Base-by-base conservation (phyloP, 2,329 filamentous ascomycete genomes). In the Grosmannia huntii region DNA sequence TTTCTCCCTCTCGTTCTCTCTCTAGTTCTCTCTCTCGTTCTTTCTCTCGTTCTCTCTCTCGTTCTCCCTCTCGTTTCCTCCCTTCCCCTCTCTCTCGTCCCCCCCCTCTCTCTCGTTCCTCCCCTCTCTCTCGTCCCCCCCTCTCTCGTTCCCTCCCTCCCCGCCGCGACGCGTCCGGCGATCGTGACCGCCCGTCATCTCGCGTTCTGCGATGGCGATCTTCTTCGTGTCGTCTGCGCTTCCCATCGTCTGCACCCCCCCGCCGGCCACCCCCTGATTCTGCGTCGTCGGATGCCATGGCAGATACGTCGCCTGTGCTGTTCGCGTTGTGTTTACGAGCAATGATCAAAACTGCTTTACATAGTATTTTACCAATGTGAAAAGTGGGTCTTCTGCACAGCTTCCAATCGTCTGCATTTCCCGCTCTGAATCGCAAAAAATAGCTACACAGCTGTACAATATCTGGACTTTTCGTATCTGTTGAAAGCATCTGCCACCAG, bases 161-260 rank as follows among this genome's bases (percentile, higher is more conserved):
- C 9, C 31, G 51, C n/a, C 51, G 28, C 25, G 33, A 38, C 38
- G 19, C 25, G 54, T 56, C 27, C 12, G 27, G 44, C 28, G 44
- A 50, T 9, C 54, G 41, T 21, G 54, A 56, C 28, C 54, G 19
- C n/a, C 44, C 16, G 16, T 23, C 50, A 44, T 65, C 63, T 21
- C 41, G 41, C 21, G 21, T 59, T n/a, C n/a, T n/a, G 51, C 62
- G 60, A 14, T 59, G 28, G n/a, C 64, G 60, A 55, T 64, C 57
- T 27, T 64, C 59, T 19, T 63, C 60, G 16, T 65, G 60, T 23
- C 65, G 62, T 23, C 55, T 28, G 21, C 21, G 31, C 19, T 12
- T 25, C 16, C 52, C 11, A 36, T 41, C 52, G n/a, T 33, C 33
- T 14, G 21, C 4, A 25, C 14, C 21, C 19, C 19, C 11, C 33